Conservation (phyloP, 2,329 filamentous ascomycete species). For the Pseudogymnoascus sp. region DNA sequence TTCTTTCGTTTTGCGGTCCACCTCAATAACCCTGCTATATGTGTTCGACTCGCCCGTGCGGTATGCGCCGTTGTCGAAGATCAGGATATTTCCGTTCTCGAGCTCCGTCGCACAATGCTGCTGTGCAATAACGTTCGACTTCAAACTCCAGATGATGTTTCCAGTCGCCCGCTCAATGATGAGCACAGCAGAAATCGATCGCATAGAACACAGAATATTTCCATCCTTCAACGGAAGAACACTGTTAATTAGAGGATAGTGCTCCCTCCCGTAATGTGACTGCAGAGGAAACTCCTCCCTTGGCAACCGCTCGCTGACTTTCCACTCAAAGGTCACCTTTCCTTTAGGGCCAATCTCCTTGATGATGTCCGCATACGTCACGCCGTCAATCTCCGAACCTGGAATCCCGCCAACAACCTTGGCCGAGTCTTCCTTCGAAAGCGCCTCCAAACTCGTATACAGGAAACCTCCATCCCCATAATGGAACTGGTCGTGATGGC, state of each 20-base stretch:
- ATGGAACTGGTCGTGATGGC: conserved; percentile 42
- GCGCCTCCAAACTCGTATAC: conserved; percentile 38
- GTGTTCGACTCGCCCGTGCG: conserved; percentile 35
- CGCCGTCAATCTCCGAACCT: conserved; percentile 35
- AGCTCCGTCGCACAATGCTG: conserved; percentile 41
- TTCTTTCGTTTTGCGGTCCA: conserved; percentile 34
- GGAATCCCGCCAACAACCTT: conserved; percentile 38
- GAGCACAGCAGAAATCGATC: conserved; percentile 38
- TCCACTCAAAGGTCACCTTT: conserved; percentile 39
- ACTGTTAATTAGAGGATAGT: conserved; percentile 42
- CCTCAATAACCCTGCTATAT: conserved; percentile 38
- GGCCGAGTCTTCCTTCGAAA: conserved; percentile 33
- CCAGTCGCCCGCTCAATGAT: conserved; percentile 38
- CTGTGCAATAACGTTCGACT: conserved; percentile 36
- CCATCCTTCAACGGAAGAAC: conserved; percentile 36
- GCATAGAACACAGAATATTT: conserved; percentile 39
- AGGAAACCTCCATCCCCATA: conserved; percentile 38
- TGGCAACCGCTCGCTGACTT: conserved; percentile 37
- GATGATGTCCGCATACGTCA: conserved; percentile 38
- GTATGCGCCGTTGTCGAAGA: conserved; percentile 43
- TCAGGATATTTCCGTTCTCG: conserved; percentile 37
- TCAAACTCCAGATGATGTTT: conserved; percentile 38
- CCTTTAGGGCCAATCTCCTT: conserved; percentile 36
- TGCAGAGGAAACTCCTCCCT: conserved; percentile 36
- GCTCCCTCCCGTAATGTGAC: conserved; percentile 36